Percentiles rank a stretch among this genome's conserved stretches.
Conservation (phyloP, 1,139 yeast species). For the Yamadazyma buinensis region DNA sequence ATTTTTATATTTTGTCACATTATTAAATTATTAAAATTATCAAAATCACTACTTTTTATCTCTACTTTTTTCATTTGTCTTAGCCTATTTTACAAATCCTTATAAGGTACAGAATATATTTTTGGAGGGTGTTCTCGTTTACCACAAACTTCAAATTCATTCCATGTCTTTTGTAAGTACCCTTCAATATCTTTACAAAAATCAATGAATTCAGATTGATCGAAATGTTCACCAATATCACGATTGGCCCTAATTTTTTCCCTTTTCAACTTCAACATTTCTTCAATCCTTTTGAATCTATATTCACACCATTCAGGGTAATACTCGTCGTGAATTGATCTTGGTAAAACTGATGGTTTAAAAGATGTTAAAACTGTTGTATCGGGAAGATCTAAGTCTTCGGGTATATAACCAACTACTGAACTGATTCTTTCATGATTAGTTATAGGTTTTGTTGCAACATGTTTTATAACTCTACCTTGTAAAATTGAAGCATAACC, state of each 20-base stretch:
- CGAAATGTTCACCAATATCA: slow-evolving; percentile 19
- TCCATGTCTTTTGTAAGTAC: slow-evolving; percentile 36
- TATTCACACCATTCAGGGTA: slow-evolving; percentile 46
- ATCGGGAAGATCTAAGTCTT: slow-evolving; percentile 32
- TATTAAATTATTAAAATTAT: too few species aligned
- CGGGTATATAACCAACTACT: slow-evolving; percentile 44
- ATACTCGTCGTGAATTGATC: slow-evolving; percentile 36
- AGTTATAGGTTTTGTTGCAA: slow-evolving; percentile 29
- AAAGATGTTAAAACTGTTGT: slow-evolving; percentile 40
- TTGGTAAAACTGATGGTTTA: slow-evolving; percentile 35
- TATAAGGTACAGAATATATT: slow-evolving; percentile 15
- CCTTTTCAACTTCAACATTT: slow-evolving; percentile 27
- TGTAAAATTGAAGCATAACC: slow-evolving; percentile 33
- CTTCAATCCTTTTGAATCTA: slow-evolving; percentile 32
- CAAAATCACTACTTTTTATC: too few species aligned
- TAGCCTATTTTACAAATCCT: slow-evolving; percentile 11
- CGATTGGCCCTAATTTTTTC: slow-evolving; percentile 17
- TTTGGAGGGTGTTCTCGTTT: slow-evolving; percentile 24
- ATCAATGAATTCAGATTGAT: slow-evolving; percentile 32
- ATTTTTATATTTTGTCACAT: too few species aligned
- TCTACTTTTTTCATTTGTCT: too few species aligned
- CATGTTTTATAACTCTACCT: slow-evolving; percentile 31
- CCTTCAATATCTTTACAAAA: slow-evolving; percentile 31
- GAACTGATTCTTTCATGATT: slow-evolving; percentile 33
- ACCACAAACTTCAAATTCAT: slow-evolving; percentile 35